Percentiles rank a stretch among this genome's conserved stretches.
Evolutionary conservation across 805 yeast species (phyloP).

Genomic region (Kluyveromyces aestuarii): DNA sequence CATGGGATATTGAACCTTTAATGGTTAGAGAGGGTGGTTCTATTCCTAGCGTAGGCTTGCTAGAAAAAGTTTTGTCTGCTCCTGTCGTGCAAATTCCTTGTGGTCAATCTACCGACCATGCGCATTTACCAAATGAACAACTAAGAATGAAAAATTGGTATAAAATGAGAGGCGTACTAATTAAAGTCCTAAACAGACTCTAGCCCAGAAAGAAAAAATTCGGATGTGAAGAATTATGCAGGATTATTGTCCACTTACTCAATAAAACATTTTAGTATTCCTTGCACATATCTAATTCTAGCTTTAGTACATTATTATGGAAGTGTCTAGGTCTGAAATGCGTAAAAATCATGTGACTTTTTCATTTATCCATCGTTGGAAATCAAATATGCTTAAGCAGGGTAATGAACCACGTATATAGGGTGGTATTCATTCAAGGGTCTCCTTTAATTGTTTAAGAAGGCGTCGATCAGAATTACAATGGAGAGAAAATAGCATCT

Average conservation of each 20-base stretch:
- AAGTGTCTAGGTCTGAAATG: no score
- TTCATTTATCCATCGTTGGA: no score
- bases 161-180: conserved; percentile 58
- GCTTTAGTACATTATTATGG: no score
- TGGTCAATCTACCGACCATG: conserved; percentile 91
- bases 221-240: neutral
- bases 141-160: conserved; percentile 69
- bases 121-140: conserved; percentile 84
- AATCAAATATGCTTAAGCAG: neutral
- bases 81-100: conserved; percentile 95
- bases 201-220: conserved; percentile 3
- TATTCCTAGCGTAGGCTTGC: conserved; percentile 77
- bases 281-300: no score
- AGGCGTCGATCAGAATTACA: neutral
- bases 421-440: neutral
- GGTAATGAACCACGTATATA: neutral
- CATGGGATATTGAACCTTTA: conserved; percentile 78
- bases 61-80: conserved; percentile 75
- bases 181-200: conserved; percentile 40
- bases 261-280: no score
- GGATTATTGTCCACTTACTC: no score
- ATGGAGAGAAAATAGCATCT: neutral
- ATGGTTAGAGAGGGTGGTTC: conserved; percentile 95
- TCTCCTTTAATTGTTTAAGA: neutral
- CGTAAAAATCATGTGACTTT: no score